Evolutionary conservation across 2,329 filamentous ascomycete genomes (phyloP).

Genomic region (Tolypocladium ovalisporum): DNA sequence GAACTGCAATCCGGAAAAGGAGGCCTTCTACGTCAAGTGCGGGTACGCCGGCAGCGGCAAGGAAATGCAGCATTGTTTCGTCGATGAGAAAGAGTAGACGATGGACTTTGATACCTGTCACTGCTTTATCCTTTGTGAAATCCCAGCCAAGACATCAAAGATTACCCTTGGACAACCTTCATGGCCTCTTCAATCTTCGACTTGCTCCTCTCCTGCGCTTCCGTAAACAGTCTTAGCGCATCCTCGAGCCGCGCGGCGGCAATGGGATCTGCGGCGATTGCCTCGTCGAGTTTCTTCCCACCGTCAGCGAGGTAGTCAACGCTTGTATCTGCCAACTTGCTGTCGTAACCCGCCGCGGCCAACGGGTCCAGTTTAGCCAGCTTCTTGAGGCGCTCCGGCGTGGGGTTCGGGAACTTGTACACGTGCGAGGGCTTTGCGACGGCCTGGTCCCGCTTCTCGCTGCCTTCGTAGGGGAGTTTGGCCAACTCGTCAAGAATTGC

Average conservation of each 20-base stretch:
- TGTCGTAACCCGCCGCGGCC: slow-evolving; percentile 23
- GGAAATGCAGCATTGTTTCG: slow-evolving; percentile 10
- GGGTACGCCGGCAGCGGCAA: slow-evolving; percentile 9
- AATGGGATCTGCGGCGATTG: slow-evolving; percentile 27
- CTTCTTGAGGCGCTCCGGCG: slow-evolving; percentile 21
- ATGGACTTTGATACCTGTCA: no score
- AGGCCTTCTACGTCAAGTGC: slow-evolving; percentile 56
- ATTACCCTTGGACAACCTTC: not conserved
- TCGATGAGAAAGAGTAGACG: not conserved
- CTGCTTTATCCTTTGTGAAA: not conserved
- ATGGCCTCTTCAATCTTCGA: slow-evolving; percentile 20
- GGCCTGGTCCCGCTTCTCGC: slow-evolving; percentile 24
- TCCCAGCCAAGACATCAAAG: not conserved
- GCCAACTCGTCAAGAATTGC: slow-evolving; percentile 26
- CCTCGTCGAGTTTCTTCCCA: slow-evolving; percentile 29
- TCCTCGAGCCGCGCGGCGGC: slow-evolving; percentile 24
- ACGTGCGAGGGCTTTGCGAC: slow-evolving; percentile 27
- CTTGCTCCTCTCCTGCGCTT: slow-evolving; percentile 25
- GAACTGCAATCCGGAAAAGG: slow-evolving; percentile 68
- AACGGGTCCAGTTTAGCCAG: slow-evolving; percentile 28
- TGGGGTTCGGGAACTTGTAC: slow-evolving; percentile 22
- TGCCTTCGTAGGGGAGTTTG: slow-evolving; percentile 22
- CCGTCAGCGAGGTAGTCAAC: slow-evolving; percentile 35
- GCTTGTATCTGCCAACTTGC: slow-evolving; percentile 25
- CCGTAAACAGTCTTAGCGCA: slow-evolving; percentile 29